These are phyloP conservation scores for Aureobasidium leucospermi DNA, from an alignment of 2,329 filamentous ascomycete species.

Conservation along the genomic window DNA sequence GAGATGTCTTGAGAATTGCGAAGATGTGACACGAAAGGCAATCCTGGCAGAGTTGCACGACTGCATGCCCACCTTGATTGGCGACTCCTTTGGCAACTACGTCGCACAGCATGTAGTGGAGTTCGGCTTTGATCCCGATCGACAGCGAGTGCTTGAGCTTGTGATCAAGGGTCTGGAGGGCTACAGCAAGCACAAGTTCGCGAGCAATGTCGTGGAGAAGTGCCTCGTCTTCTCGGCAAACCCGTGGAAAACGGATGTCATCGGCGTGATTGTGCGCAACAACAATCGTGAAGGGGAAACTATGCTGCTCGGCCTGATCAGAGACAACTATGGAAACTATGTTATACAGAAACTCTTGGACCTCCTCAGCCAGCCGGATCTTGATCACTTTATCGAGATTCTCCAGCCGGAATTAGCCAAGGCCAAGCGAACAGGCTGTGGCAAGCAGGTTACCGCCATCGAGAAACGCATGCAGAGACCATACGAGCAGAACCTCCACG, in stretches of 20 bases:
- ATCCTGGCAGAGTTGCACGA: constrained; percentile 74
- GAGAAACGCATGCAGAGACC: constrained; percentile 43
- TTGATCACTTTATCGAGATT: constrained; percentile 32
- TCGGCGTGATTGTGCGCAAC: constrained; percentile 51
- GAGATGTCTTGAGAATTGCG: constrained; percentile 77
- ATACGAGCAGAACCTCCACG: constrained; percentile 22
- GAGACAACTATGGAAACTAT: constrained; percentile 91
- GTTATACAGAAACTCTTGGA: constrained; percentile 82
- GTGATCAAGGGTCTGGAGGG: constrained; percentile 65
- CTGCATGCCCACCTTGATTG: constrained; percentile 64
- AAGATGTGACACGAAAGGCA: constrained; percentile 59
- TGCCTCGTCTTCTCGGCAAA: constrained; percentile 68
- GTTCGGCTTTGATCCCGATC: constrained; percentile 66
- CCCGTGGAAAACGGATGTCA: constrained; percentile 63
- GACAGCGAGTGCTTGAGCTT: constrained; percentile 62
- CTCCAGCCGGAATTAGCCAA: constrained; percentile 39
- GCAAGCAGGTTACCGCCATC: constrained; percentile 40
- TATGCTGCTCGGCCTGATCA: constrained; percentile 70
- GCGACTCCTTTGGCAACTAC: constrained; percentile 91
- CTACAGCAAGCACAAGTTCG: constrained; percentile 90
- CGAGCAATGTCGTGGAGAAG: constrained; percentile 95
- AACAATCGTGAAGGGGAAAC: constrained; percentile 53
- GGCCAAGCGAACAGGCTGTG: constrained; percentile 34
- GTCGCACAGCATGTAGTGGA: constrained; percentile 88
- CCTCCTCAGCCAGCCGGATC: constrained; percentile 32